A percentile compares a stretch with the other conserved stretches of the same genome.
These are phyloP conservation scores for Neonectria coccinea DNA, from an alignment of 2,329 filamentous ascomycete genomes.

Conservation along the genomic window DNA sequence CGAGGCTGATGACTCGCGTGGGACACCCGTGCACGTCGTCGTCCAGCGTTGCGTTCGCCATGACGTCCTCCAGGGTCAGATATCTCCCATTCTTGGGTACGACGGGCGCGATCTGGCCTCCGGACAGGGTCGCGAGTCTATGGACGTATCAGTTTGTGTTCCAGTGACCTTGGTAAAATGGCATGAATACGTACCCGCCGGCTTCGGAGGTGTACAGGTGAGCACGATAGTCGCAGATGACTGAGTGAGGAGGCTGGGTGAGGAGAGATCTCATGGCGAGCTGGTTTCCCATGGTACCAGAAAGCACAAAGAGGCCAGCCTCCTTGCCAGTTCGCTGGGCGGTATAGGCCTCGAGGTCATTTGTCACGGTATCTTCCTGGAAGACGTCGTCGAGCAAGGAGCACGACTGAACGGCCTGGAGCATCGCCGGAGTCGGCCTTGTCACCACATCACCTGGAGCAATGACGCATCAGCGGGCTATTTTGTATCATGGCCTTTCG, in stretches of 20 bases:
- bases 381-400: constrained; percentile 88
- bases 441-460: constrained; percentile 69
- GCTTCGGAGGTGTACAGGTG: constrained; percentile 80
- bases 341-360: constrained; percentile 78
- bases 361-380: constrained; percentile 82
- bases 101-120: constrained; percentile 76
- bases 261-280: constrained; percentile 83
- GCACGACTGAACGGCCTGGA: constrained; percentile 79
- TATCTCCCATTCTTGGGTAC: constrained; percentile 77
- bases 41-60: constrained; percentile 71
- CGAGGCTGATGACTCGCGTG: constrained; percentile 83
- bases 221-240: constrained; percentile 82
- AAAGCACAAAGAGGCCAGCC: constrained; percentile 82
- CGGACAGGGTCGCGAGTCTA: constrained; percentile 77
- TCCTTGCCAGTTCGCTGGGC: constrained; percentile 81
- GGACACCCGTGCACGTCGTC: constrained; percentile 83
- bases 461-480: background rate
- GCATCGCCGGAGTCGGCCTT: constrained; percentile 83
- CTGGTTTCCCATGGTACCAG: constrained; percentile 96
- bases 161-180: background rate
- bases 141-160: constrained; percentile 29
- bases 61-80: constrained; percentile 81
- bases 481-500: too few species aligned
- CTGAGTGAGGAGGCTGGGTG: constrained; percentile 80
- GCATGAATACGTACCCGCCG: constrained; percentile 60